These are phyloP conservation scores for Mortierella sp. DNA, from an alignment of 371 early-diverging fungal species.

Conservation along the genomic window DNA sequence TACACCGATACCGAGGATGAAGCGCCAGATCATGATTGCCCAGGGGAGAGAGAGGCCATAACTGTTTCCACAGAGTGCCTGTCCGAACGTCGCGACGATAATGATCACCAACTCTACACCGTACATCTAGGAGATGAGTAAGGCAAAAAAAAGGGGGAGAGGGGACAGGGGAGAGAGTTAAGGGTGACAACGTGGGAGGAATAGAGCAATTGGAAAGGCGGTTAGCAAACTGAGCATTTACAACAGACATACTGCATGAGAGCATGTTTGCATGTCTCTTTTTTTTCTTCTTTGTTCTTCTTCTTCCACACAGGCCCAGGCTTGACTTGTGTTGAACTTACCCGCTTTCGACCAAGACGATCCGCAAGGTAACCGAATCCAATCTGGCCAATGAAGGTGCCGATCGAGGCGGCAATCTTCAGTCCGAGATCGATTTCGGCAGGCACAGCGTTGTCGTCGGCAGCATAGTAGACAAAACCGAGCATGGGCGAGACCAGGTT, in stretches of 20 bases:
- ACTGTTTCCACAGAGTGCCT: slow-evolving; percentile 74
- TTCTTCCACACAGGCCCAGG: no score
- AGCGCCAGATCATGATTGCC: slow-evolving; percentile 81
- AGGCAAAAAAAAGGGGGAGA: neutral
- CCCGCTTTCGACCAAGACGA: slow-evolving; percentile 80
- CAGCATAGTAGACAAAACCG: slow-evolving; percentile 75
- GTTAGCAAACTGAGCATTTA: neutral
- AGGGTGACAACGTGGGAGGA: neutral
- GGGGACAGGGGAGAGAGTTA: neutral
- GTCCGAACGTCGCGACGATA: slow-evolving; percentile 80
- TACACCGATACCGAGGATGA: slow-evolving; percentile 84
- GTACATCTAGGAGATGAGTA: slow-evolving; percentile 68
- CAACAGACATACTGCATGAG: neutral
- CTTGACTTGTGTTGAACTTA: no score
- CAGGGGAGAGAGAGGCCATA: slow-evolving; percentile 71
- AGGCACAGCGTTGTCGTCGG: slow-evolving; percentile 61
- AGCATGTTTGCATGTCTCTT: no score
- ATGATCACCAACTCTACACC: slow-evolving; percentile 88
- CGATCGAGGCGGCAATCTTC: slow-evolving; percentile 82
- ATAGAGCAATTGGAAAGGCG: neutral
- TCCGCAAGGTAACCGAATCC: slow-evolving; percentile 86
- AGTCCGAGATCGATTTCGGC: slow-evolving; percentile 72
- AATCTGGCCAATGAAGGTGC: slow-evolving; percentile 86
- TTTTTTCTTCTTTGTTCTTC: no score
- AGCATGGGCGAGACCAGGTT: slow-evolving; percentile 76